Evolutionary conservation across 83 land plant species (phyloP).

Genomic region (Larix sibirica): DNA sequence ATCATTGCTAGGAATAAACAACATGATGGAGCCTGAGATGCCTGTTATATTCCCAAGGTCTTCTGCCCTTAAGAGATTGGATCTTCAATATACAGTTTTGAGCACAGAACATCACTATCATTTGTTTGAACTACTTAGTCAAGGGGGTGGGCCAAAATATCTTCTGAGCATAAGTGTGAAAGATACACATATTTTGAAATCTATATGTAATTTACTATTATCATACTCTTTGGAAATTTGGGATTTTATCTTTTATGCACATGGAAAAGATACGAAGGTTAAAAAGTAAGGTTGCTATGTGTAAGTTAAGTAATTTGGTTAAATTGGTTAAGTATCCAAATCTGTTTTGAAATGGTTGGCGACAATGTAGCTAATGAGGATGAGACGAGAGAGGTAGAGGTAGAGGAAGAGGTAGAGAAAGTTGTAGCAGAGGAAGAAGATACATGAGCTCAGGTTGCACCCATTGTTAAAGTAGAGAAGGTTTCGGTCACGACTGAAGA

Average conservation of each 20-base stretch:
- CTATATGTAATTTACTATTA: too few species aligned
- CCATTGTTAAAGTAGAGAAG: conserved; percentile 77
- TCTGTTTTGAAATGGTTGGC: too few species aligned
- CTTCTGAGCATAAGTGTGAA: too few species aligned
- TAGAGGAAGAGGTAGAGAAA: conserved; percentile 20
- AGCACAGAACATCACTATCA: conserved; percentile 64
- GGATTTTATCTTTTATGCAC: too few species aligned
- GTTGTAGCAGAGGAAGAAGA: conserved; percentile 72
- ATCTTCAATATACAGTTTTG: conserved; percentile 57
- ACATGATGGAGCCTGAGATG: conserved; percentile 47
- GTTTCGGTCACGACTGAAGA: conserved; percentile 88
- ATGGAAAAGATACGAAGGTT: too few species aligned
- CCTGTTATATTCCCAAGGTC: conserved; percentile 50
- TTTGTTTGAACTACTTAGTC: conserved; percentile 29
- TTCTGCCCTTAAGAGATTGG: conserved; percentile 57
- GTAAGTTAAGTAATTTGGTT: too few species aligned
- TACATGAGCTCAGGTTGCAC: conserved; percentile 83
- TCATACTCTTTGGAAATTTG: too few species aligned
- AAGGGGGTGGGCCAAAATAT: too few species aligned
- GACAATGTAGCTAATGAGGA: too few species aligned
- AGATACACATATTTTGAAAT: too few species aligned
- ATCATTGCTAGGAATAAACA: conserved; percentile 20
- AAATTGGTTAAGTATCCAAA: background rate
- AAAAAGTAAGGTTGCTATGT: too few species aligned
- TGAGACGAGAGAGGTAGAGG: too few species aligned